Conservation (phyloP, 108 stramenopile genomes). For the Discostella pseudostelligera region DNA sequence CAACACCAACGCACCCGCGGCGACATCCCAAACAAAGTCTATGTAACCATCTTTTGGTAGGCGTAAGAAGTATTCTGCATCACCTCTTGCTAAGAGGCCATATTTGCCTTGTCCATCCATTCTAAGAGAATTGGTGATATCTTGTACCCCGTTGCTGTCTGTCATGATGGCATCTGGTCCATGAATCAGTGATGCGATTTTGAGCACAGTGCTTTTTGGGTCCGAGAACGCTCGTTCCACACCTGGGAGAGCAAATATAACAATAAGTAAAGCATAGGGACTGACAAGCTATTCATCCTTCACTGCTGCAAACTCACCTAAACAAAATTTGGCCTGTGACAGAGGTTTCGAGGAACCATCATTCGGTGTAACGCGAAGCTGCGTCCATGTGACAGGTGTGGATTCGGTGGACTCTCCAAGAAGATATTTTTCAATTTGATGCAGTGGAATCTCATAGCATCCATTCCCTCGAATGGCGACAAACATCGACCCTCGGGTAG, state of each 20-base stretch:
- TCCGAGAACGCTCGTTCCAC: slow-evolving; percentile 65
- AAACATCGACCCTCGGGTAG: slow-evolving; percentile 68
- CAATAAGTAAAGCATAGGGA: too few relatives aligned
- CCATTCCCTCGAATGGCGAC: slow-evolving; percentile 72
- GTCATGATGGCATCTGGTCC: slow-evolving; percentile 41
- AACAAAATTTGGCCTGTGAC: slow-evolving; percentile 53
- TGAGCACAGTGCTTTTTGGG: slow-evolving; percentile 43
- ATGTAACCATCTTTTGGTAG: slow-evolving; percentile 65
- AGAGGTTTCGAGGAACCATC: slow-evolving; percentile 27
- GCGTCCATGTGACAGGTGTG: slow-evolving; percentile 11
- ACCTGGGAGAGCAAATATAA: too few relatives aligned
- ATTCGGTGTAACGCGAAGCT: slow-evolving; percentile 42
- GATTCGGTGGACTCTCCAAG: neutral
- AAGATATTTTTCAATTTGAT: slow-evolving; percentile 10
- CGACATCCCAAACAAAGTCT: slow-evolving; percentile 90
- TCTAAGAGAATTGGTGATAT: slow-evolving; percentile 49
- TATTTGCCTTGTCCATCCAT: slow-evolving; percentile 87
- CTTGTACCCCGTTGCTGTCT: slow-evolving; percentile 27
- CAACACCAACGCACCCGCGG: slow-evolving; percentile 67
- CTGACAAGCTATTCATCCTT: too few relatives aligned
- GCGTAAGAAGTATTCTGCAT: slow-evolving; percentile 62
- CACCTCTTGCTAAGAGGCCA: slow-evolving; percentile 72
- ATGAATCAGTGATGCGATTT: slow-evolving; percentile 54
- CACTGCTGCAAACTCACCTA: too few relatives aligned
- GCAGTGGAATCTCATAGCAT: slow-evolving; percentile 62